Conservation (phyloP, 495 filamentous ascomycete species). For the Cercophora samala region DNA sequence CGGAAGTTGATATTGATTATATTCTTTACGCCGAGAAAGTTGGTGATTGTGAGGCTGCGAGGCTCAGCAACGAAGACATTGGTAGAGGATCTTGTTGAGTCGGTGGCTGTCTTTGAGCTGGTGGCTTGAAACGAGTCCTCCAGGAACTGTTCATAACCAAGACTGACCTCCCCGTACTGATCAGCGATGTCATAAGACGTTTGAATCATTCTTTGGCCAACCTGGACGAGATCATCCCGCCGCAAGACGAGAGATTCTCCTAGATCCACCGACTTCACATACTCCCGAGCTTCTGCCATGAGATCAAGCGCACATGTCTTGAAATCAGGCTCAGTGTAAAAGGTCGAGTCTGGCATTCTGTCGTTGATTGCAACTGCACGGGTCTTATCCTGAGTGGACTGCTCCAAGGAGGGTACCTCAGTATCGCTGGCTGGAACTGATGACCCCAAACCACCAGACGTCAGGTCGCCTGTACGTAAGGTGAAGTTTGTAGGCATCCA, state of each 20-base stretch:
- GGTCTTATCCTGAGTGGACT: slow-evolving; percentile 1
- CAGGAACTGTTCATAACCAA: slow-evolving; percentile 7
- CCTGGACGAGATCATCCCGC: slow-evolving; percentile 17
- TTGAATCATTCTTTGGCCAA: slow-evolving; percentile 25
- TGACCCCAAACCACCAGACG: slow-evolving; percentile 18
- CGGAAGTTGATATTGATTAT: slow-evolving; percentile 32
- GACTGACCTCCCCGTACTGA: slow-evolving; percentile 11
- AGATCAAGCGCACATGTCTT: neutral
- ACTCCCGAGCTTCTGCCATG: neutral
- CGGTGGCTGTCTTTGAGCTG: slow-evolving; percentile 16
- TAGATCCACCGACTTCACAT: slow-evolving; percentile 3
- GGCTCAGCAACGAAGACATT: slow-evolving; percentile 31
- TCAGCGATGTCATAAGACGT: slow-evolving; percentile 16
- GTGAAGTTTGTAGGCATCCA: slow-evolving; percentile 18
- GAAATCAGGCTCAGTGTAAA: neutral
- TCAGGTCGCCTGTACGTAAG: slow-evolving; percentile 4
- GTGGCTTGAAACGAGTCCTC: slow-evolving; percentile 7
- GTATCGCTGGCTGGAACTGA: slow-evolving; percentile 25
- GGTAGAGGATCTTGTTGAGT: slow-evolving; percentile 11
- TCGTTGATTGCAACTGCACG: too few species aligned
- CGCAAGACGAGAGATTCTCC: slow-evolving; percentile 13
- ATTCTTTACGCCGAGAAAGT: slow-evolving; percentile 36
- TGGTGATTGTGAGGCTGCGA: slow-evolving; percentile 31
- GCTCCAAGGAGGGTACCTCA: slow-evolving; percentile 10
- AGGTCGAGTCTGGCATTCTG: neutral